These are phyloP conservation scores for Hypoxylon sp. DNA, from an alignment of 2,329 filamentous ascomycete species.

Conservation along the genomic window DNA sequence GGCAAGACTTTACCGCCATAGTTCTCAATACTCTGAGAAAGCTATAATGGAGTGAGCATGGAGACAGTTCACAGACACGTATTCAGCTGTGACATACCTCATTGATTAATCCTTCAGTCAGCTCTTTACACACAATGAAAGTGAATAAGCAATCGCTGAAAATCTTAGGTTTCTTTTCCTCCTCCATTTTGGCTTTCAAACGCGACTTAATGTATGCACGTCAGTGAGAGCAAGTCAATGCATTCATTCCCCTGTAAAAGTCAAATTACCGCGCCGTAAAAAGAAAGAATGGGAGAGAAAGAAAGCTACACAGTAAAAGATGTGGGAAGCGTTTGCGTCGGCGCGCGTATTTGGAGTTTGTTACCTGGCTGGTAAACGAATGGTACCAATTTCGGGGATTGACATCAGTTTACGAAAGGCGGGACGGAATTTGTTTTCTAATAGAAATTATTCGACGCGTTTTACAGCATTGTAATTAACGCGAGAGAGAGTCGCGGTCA, in stretches of 20 bases:
- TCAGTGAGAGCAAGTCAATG: constrained; percentile 1
- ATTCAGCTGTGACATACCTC: constrained; percentile 47
- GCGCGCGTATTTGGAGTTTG: constrained; percentile 14
- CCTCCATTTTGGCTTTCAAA: constrained; percentile 48
- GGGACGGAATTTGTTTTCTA: constrained; percentile 44
- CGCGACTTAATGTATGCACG: constrained; percentile 25
- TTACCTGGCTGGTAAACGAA: constrained; percentile 18
- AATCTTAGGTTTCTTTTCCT: constrained; percentile 44
- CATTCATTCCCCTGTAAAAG: constrained; percentile 34
- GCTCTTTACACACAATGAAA: constrained; percentile 50
- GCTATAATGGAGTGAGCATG: constrained; percentile 52
- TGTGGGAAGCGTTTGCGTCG: constrained; percentile 11
- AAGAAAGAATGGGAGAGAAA: background rate
- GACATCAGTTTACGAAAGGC: constrained; percentile 38
- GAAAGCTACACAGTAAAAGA: background rate
- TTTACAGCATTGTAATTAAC: constrained; percentile 41
- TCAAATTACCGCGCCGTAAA: background rate
- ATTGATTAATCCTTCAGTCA: constrained; percentile 45
- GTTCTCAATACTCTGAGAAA: constrained; percentile 61
- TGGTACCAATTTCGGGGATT: constrained; percentile 15
- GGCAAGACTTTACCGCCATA: constrained; percentile 68
- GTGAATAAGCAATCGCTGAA: constrained; percentile 52
- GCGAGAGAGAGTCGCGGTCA: constrained; percentile 45
- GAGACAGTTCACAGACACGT: constrained; percentile 3
- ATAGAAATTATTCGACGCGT: constrained; percentile 42